Evolutionary conservation across 2,329 filamentous ascomycete species (phyloP).

Genomic region (Grosmannia clavigera): DNA sequence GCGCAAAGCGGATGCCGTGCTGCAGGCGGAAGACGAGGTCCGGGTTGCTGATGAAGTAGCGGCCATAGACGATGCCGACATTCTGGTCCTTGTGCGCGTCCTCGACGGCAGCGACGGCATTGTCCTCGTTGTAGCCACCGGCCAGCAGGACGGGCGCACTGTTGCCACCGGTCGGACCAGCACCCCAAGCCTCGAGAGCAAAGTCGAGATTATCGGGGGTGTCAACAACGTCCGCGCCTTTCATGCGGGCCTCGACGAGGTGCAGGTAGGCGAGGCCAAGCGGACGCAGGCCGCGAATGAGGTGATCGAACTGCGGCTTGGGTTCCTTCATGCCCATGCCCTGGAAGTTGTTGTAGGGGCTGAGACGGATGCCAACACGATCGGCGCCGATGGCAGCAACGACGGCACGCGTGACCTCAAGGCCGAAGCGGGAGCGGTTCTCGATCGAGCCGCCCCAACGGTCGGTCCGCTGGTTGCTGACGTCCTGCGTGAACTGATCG

Average conservation of each 20-base stretch:
- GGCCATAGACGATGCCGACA: background rate
- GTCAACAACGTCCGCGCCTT: background rate
- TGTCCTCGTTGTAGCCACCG: background rate
- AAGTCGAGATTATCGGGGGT: background rate
- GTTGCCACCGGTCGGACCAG: too few species aligned
- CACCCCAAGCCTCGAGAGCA: background rate
- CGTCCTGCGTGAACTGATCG: slow-evolving; percentile 43
- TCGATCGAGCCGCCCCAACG: slow-evolving; percentile 41
- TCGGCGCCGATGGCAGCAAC: slow-evolving; percentile 35
- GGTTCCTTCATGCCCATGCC: slow-evolving; percentile 47
- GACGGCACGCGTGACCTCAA: slow-evolving; percentile 40
- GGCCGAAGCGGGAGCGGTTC: slow-evolving; percentile 36
- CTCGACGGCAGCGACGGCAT: background rate
- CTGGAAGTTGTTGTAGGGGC: slow-evolving; percentile 43
- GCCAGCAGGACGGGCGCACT: background rate
- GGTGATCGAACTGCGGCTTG: slow-evolving; percentile 42
- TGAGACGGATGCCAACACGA: slow-evolving; percentile 37
- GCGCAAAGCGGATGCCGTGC: too few species aligned
- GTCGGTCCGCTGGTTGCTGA: slow-evolving; percentile 40
- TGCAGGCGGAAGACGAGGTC: background rate
- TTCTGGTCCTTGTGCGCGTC: background rate
- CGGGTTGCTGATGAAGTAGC: background rate
- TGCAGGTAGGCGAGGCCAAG: slow-evolving; percentile 43
- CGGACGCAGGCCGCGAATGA: slow-evolving; percentile 33
- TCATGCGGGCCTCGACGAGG: slow-evolving; percentile 33